Evolutionary conservation across 257 asterid species (phyloP).

Genomic region (Voacanga thouarsii): DNA sequence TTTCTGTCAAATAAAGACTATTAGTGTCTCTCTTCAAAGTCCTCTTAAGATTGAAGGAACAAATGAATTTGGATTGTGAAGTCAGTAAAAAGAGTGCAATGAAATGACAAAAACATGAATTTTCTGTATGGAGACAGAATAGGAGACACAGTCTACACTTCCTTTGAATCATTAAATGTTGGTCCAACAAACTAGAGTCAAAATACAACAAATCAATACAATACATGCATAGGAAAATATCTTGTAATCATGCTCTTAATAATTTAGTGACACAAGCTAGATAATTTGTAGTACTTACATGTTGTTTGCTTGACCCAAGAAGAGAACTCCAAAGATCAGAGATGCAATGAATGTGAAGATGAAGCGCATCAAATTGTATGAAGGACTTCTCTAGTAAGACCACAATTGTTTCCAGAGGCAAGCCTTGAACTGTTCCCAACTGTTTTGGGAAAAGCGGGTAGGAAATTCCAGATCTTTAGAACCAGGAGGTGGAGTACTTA

Average conservation of each 20-base stretch:
- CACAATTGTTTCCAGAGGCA: slow-evolving; percentile 25
- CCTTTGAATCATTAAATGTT: too few species aligned
- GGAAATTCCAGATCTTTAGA: slow-evolving; percentile 25
- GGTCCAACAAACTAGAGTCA: too few species aligned
- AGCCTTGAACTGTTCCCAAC: background rate
- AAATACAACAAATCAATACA: background rate
- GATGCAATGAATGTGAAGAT: slow-evolving; percentile 15
- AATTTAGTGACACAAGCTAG: background rate
- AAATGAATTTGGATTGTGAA: background rate
- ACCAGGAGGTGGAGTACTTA: slow-evolving; percentile 13
- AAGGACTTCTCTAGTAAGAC: slow-evolving; percentile 39
- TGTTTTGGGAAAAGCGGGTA: background rate
- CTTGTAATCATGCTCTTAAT: too few species aligned
- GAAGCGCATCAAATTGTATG: slow-evolving; percentile 29
- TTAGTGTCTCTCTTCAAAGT: too few species aligned
- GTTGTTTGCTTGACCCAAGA: slow-evolving; percentile 24
- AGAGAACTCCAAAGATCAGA: slow-evolving; percentile 17
- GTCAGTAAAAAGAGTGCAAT: too few species aligned
- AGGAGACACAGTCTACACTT: too few species aligned
- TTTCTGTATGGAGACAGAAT: too few species aligned
- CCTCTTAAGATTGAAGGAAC: background rate
- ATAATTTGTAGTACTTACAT: slow-evolving; percentile 8
- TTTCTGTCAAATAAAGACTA: slow-evolving; percentile 23
- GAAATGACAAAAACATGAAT: too few species aligned
- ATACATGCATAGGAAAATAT: too few species aligned